These are phyloP conservation scores for Neofusicoccum ribis DNA, from an alignment of 2,329 filamentous ascomycete genomes.

Conservation along the genomic window DNA sequence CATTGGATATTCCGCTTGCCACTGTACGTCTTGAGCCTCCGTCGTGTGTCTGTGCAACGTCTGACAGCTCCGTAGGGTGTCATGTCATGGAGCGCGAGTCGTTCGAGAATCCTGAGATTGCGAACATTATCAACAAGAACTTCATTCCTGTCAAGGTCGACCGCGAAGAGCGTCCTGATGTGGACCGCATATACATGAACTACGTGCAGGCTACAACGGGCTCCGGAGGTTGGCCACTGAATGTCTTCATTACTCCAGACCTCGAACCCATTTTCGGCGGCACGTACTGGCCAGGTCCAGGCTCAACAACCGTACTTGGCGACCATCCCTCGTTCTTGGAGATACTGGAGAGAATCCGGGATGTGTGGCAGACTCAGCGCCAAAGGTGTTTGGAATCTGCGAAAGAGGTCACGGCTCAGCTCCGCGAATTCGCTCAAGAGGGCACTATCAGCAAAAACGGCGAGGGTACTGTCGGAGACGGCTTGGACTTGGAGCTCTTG, in stretches of 20 bases:
- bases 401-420: constrained; percentile 74
- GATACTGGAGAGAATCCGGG: constrained; percentile 74
- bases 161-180: constrained; percentile 87
- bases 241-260: constrained; percentile 93
- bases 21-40: constrained; percentile 63
- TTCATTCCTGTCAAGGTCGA: constrained; percentile 95
- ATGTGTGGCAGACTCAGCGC: constrained; percentile 80
- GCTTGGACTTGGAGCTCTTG: constrained; percentile 83
- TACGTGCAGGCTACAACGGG: constrained; percentile 93
- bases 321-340: constrained; percentile 75
- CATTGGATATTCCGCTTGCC: constrained; percentile 92
- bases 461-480: constrained; percentile 55
- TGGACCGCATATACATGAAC: constrained; percentile 97
- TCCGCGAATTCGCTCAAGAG: constrained; percentile 86
- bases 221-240: constrained; percentile 89
- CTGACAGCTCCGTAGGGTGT: constrained; percentile 42
- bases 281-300: constrained; percentile 90
- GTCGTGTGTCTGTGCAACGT: neutral
- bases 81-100: constrained; percentile 93
- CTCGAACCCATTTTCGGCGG: constrained; percentile 93
- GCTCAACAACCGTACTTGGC: constrained; percentile 49
- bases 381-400: constrained; percentile 80
- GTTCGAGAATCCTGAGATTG: constrained; percentile 80
- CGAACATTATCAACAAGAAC: constrained; percentile 75
- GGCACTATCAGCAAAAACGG: constrained; percentile 61